A percentile compares a stretch with the other conserved stretches of the same genome.
Evolutionary conservation across 2,329 filamentous ascomycete genomes (phyloP).

Genomic region (Monosporascus sp.): DNA sequence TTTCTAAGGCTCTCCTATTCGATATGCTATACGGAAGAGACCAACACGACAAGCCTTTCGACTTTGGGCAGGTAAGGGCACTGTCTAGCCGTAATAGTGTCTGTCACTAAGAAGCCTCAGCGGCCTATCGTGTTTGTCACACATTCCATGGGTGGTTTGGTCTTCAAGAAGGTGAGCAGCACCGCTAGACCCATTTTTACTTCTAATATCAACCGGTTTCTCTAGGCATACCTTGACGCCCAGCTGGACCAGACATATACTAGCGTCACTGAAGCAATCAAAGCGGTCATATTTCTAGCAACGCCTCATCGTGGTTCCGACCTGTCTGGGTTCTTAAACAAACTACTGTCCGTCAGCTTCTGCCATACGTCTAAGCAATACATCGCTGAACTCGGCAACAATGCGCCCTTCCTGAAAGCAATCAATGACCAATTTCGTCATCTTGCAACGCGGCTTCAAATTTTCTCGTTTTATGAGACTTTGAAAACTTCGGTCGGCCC

Average conservation of each 20-base stretch:
- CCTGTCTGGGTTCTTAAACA: conserved; percentile 1
- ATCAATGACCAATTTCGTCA: conserved; percentile 10
- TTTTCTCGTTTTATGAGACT: conserved; percentile 10
- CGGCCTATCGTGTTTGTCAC: conserved; percentile 4
- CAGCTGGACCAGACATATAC: conserved; percentile 2
- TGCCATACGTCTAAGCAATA: conserved; percentile 3
- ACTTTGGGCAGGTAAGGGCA: conserved; percentile 1
- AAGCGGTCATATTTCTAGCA: conserved; percentile 5
- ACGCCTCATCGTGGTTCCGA: conserved; percentile 7
- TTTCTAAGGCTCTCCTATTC: conserved; percentile 5
- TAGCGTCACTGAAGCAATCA: not conserved
- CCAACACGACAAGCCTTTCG: not conserved
- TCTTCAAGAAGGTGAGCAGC: conserved; percentile 8
- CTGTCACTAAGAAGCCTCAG: not conserved
- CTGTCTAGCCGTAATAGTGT: not conserved
- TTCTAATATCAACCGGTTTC: not conserved
- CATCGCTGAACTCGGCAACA: conserved; percentile 3
- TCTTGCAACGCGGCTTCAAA: conserved; percentile 4
- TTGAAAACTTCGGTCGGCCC: conserved; percentile 4
- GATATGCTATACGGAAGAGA: conserved; percentile 7
- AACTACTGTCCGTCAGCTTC: conserved; percentile 4
- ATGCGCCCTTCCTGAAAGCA: conserved; percentile 1
- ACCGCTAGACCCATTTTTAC: not conserved
- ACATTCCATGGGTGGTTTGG: conserved; percentile 11
- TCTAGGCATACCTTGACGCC: conserved; percentile 6